A percentile compares a stretch with the other conserved stretches of the same genome.
Evolutionary conservation across 2,329 filamentous ascomycete species (phyloP).

Genomic region (Nothophoma quercina): DNA sequence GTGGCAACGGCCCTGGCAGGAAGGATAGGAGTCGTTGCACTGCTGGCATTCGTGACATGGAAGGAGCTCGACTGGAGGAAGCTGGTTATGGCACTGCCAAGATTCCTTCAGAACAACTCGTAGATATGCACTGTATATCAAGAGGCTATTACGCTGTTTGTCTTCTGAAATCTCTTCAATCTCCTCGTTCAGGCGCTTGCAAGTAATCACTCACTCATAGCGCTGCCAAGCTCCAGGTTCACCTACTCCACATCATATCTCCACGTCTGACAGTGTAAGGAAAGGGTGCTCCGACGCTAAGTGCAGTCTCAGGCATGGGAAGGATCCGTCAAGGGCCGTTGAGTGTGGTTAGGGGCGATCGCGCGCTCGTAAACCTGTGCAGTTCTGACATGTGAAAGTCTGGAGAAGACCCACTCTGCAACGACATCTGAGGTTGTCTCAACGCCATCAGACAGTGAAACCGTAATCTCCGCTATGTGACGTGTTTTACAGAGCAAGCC

Average conservation of each 20-base stretch:
- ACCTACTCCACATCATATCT: slow-evolving; percentile 5
- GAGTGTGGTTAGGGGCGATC: slow-evolving; percentile 26
- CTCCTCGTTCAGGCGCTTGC: not conserved
- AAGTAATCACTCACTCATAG: not conserved
- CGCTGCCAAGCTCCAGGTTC: slow-evolving; percentile 6
- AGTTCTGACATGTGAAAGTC: slow-evolving; percentile 34
- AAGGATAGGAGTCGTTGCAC: slow-evolving; percentile 38
- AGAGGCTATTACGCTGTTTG: too few species aligned
- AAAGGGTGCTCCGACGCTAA: slow-evolving; percentile 13
- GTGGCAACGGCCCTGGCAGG: slow-evolving; percentile 54
- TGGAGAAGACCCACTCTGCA: slow-evolving; percentile 26
- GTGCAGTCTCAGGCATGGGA: slow-evolving; percentile 13
- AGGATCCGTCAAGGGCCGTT: slow-evolving; percentile 18
- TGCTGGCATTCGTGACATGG: slow-evolving; percentile 32
- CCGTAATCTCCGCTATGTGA: too few species aligned
- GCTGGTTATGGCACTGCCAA: not conserved
- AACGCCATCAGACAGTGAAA: too few species aligned
- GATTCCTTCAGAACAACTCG: too few species aligned
- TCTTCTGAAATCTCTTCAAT: not conserved
- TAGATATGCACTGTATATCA: not conserved
- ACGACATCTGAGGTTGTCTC: slow-evolving; percentile 16
- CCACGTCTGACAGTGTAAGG: not conserved
- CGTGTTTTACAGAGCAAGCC: too few species aligned
- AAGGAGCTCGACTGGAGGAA: slow-evolving; percentile 22
- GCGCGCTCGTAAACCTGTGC: slow-evolving; percentile 16